Evolutionary conservation across 2,329 filamentous ascomycete genomes (phyloP).

Genomic region (Didymella pomorum): DNA sequence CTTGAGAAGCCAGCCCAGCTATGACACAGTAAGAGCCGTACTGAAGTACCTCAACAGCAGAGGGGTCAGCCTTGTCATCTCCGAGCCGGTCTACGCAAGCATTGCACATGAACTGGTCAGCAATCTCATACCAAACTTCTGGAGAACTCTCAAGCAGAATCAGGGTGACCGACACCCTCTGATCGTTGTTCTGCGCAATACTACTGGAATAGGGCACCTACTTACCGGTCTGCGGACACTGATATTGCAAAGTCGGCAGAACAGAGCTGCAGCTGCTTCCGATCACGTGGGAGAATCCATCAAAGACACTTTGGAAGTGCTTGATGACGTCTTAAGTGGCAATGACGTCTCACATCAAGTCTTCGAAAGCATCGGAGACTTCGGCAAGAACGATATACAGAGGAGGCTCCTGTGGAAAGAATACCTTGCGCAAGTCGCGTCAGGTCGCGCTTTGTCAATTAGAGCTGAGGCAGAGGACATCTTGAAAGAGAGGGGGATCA

Average conservation of each 20-base stretch:
- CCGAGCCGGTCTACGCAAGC: conserved; percentile 74
- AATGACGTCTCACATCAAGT: conserved; percentile 54
- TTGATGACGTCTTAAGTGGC: conserved; percentile 55
- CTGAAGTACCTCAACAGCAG: conserved; percentile 61
- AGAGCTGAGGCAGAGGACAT: conserved; percentile 67
- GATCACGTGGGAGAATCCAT: conserved; percentile 46
- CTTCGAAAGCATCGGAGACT: conserved; percentile 54
- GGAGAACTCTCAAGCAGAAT: conserved; percentile 57
- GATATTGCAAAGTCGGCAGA: conserved; percentile 52
- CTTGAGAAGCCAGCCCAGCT: conserved; percentile 69
- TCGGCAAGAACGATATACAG: conserved; percentile 54
- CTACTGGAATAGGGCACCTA: conserved; percentile 80
- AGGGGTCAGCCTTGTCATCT: conserved; percentile 66
- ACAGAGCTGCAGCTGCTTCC: conserved; percentile 43
- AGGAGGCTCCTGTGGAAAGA: conserved; percentile 70
- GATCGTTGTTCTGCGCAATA: conserved; percentile 71
- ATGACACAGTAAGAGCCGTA: conserved; percentile 62
- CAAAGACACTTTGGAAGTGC: conserved; percentile 54
- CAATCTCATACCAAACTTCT: conserved; percentile 82
- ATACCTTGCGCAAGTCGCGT: conserved; percentile 64
- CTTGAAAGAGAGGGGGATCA: conserved; percentile 47
- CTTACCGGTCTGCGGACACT: conserved; percentile 72
- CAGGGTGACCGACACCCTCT: conserved; percentile 54
- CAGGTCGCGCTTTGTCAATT: conserved; percentile 66
- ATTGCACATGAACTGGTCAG: conserved; percentile 78